A percentile compares a stretch with the other conserved stretches of the same genome.
Evolutionary conservation across 768 basidiomycete species (phyloP).

Genomic region (Rhizopogon vinicolor): DNA sequence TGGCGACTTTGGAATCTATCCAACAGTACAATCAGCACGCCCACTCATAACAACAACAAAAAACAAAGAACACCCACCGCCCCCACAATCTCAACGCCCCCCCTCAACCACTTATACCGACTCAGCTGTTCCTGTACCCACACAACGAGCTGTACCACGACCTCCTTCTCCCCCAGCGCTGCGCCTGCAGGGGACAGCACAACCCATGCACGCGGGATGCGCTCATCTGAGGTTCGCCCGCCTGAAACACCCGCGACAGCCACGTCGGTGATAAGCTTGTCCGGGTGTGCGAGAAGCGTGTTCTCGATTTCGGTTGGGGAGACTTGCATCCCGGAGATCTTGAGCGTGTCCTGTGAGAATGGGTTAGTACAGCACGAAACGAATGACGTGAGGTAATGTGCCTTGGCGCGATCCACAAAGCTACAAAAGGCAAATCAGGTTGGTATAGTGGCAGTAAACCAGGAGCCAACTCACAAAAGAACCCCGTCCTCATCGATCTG

Average conservation of each 20-base stretch:
- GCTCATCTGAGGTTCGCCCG: conserved; percentile 60
- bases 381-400: conserved; percentile 22
- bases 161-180: conserved; percentile 35
- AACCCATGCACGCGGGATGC: conserved; percentile 67
- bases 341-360: conserved; percentile 54
- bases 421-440: conserved; percentile 22
- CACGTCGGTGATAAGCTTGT: conserved; percentile 52
- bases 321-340: conserved; percentile 68
- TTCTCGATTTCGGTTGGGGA: conserved; percentile 70
- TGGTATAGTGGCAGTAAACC: not conserved
- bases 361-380: not conserved
- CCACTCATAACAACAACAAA: not conserved
- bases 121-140: conserved; percentile 60
- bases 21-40: not conserved
- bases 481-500: conserved; percentile 46
- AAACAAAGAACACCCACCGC: conserved; percentile 35
- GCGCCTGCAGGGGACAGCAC: conserved; percentile 54
- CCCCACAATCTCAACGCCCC: conserved; percentile 58
- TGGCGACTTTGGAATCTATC: conserved; percentile 60
- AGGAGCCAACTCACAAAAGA: conserved; percentile 46
- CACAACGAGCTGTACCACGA: conserved; percentile 40
- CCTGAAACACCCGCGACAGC: conserved; percentile 69
- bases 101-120: conserved; percentile 66
- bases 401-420: conserved; percentile 66
- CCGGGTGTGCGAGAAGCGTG: conserved; percentile 52